Base-by-base conservation (phyloP, 2,329 filamentous ascomycete species). In the Sclerotinia borealis region DNA sequence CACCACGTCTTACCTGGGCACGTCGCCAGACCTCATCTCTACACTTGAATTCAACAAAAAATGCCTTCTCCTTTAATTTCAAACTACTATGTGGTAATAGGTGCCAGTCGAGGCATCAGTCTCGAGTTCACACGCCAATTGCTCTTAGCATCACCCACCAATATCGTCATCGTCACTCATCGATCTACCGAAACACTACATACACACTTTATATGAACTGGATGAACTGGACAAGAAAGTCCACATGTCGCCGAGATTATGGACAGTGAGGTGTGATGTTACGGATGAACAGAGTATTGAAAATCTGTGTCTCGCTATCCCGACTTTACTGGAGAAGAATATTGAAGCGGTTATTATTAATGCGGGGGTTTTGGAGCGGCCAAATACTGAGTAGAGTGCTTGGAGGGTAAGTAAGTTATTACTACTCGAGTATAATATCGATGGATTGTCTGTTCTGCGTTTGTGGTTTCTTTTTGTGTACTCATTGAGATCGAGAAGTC, bases 221-320 rank as follows among this genome's bases (percentile, higher is more conserved):
- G 48, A 10, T 7, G 37, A 61, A 19, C 29, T 61, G 6, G 48
- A n/a, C 19, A 25, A 34, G 36, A 19, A 15, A 15, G n/a, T 54
- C 13, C 37, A 52, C 3, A n/a, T 13, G 8, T 29, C 54, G n/a
- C 29, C 37, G 3, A 54, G 27, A 27, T 55, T 72, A 8, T 67
- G 47, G 3, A 65, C 68, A 5, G 25, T 72, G 63, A 75, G 79
- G 59, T 84, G 81, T 72, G 83, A 85, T 73, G 77, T 85, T n/a
- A 72, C 79, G 22, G 76, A 76, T 39, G 81, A 83, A 65, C 72
- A 75, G 34, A 84, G 80, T 71, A 83, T 85, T 43, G 73, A 74
- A 62, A 37, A 13, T 10, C 67, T 72, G 82, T 52, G 78, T 85
- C 7, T 70, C 84, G 68, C 76, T 79, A 68, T 85, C 84, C 73